Base-by-base conservation (phyloP, 2,329 filamentous ascomycete species). In the Colletotrichum chlorophyti region DNA sequence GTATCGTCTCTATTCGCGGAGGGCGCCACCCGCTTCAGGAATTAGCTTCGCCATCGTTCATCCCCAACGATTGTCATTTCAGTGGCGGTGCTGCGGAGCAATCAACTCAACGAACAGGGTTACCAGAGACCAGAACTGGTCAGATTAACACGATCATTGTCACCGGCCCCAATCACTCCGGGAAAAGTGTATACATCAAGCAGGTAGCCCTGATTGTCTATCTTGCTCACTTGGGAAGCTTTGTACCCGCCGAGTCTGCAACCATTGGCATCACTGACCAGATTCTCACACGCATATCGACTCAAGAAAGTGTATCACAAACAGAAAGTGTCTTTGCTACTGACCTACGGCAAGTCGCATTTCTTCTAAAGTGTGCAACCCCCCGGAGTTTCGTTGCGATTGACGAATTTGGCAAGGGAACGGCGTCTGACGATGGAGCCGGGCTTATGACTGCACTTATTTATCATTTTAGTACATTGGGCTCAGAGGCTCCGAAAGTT, bases 131-230 rank as follows among this genome's bases (percentile, higher is more conserved):
- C 14, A 7, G n/a, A 8, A 29, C 34, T 11, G 64, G 61, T 17
- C 51, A 54, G 11, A 32, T 32, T 11, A 91, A 84, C 63, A 89
- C 92, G 75, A 71, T 97, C 11, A 77, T 97, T 6, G 74, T 99
- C 66, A 98, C 95, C 0, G 95, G 95, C 0, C 93, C 95, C 5
- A 99, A 99, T 66, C 96, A 95, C 70, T 98, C 95, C 0, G 95
- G 95, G 0, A 99, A 99, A 73, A 98, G 93, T 65, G 86, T 98
- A 0, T 98, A 97, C 72, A 82, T 98, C 69, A 99, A 96, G 72
- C 94, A 99, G 71, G 85, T 91, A 27, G 95, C 93, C 5, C 77
- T 97, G 46, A 95, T 97, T 58, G 88, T 96, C 12, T 97, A 95
- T 69, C 83, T 99, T 72, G 91, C 95, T 1, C 95, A 99, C 69